Evolutionary conservation across 2,329 filamentous ascomycete species (phyloP).

Genomic region (Lachnellula willkommii): DNA sequence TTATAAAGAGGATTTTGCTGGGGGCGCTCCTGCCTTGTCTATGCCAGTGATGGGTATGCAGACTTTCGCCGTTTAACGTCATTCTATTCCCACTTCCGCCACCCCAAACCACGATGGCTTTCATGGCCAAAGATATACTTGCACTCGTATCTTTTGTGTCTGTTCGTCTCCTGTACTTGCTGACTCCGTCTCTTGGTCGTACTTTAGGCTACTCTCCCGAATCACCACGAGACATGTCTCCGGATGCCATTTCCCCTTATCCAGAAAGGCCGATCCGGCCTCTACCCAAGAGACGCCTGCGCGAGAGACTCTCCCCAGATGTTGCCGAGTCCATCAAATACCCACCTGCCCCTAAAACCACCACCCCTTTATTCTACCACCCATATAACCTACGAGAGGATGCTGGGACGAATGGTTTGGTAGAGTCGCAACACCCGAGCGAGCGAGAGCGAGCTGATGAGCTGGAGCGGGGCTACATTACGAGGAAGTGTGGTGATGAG

Average conservation of each 20-base stretch:
- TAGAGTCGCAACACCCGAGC: slow-evolving; percentile 27
- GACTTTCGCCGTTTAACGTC: background rate
- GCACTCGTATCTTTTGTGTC: background rate
- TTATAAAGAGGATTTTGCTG: slow-evolving; percentile 8
- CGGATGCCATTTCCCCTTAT: slow-evolving; percentile 75
- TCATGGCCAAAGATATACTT: background rate
- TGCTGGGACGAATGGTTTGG: slow-evolving; percentile 27
- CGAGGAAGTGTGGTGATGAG: slow-evolving; percentile 50
- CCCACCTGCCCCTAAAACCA: slow-evolving; percentile 67
- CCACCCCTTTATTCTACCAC: slow-evolving; percentile 71
- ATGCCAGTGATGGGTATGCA: slow-evolving; percentile 39
- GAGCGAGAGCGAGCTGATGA: slow-evolving; percentile 29
- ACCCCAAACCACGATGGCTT: background rate
- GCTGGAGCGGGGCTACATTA: slow-evolving; percentile 32
- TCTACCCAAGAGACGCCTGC: slow-evolving; percentile 80
- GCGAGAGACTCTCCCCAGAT: slow-evolving; percentile 81
- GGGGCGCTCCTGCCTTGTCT: slow-evolving; percentile 18
- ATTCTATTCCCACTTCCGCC: slow-evolving; percentile 7
- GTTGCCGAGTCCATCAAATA: slow-evolving; percentile 77
- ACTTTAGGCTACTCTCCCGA: slow-evolving; percentile 28
- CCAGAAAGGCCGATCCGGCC: slow-evolving; percentile 91
- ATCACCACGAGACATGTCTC: slow-evolving; percentile 48
- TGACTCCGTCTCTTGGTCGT: slow-evolving; percentile 9
- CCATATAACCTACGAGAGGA: slow-evolving; percentile 41
- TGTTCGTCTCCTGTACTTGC: slow-evolving; percentile 8